These are phyloP conservation scores for Erythrobasidium yunnanense DNA, from an alignment of 768 basidiomycete species.

Conservation along the genomic window DNA sequence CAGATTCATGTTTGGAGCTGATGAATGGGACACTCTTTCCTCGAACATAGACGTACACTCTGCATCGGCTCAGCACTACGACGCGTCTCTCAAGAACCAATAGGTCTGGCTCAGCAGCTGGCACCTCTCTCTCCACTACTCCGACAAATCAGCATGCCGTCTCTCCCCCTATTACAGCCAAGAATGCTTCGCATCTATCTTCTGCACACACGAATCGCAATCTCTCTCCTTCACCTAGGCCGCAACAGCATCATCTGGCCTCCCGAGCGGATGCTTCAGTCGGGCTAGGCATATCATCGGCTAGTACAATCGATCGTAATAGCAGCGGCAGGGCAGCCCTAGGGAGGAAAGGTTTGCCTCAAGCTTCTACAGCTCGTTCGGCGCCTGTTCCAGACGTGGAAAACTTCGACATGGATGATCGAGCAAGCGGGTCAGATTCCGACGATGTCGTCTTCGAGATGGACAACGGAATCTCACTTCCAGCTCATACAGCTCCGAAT, in stretches of 20 bases:
- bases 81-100: not conserved
- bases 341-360: not conserved
- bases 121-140: not conserved
- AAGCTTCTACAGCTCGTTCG: too few relatives aligned
- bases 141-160: not conserved
- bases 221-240: not conserved
- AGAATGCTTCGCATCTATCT: not conserved
- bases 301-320: too few relatives aligned
- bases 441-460: not conserved
- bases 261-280: too few relatives aligned
- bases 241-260: too few relatives aligned
- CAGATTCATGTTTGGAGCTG: not conserved
- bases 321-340: not conserved
- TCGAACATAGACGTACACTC: too few relatives aligned
- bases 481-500: not conserved
- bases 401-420: conserved; percentile 12
- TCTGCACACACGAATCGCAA: not conserved
- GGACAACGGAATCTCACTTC: not conserved
- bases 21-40: not conserved
- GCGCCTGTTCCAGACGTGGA: too few relatives aligned
- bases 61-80: not conserved
- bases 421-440: not conserved
- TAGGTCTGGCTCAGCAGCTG: not conserved
- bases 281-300: too few relatives aligned
- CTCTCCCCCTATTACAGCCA: not conserved